A percentile compares a stretch with the other conserved stretches of the same genome.
Conservation (phyloP, 2,329 filamentous ascomycete species). For the Lecanicillium sp. region DNA sequence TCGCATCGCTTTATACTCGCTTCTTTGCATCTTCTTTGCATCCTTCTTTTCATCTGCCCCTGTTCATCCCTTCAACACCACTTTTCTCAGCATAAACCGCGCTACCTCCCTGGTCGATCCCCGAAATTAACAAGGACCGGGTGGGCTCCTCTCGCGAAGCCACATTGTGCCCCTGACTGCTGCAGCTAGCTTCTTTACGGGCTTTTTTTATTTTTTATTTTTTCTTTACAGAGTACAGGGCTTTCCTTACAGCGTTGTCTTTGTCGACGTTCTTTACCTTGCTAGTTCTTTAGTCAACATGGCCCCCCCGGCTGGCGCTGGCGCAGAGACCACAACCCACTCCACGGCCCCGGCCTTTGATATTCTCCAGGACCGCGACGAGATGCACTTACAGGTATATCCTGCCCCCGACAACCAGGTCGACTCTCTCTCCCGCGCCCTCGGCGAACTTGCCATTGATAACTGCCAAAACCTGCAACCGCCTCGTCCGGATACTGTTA, state of each 20-base stretch:
- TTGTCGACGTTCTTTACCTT: too few species aligned
- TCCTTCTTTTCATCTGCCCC: not conserved
- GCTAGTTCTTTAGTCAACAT: not conserved
- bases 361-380: slow-evolving; percentile 3
- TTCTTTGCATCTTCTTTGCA: not conserved
- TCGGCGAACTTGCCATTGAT: slow-evolving; percentile 24
- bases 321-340: too few species aligned
- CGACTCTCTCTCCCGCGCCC: slow-evolving; percentile 12
- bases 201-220: too few species aligned
- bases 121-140: slow-evolving; percentile 18
- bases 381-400: slow-evolving; percentile 9
- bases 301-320: slow-evolving; percentile 2
- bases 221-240: not conserved
- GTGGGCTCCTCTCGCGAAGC: slow-evolving; percentile 8
- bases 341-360: too few species aligned
- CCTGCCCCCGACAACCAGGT: slow-evolving; percentile 9
- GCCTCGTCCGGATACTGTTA: slow-evolving; percentile 10
- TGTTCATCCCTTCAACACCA: not conserved
- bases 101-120: slow-evolving; percentile 14
- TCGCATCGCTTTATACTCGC: slow-evolving; percentile 4
- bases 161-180: slow-evolving; percentile 10
- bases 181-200: too few species aligned
- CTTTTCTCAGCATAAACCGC: slow-evolving; percentile 3
- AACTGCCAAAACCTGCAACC: slow-evolving; percentile 21
- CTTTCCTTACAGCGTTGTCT: too few species aligned